phyloP scores from a whole-genome alignment of 495 filamentous ascomycete genomes.

The Letharia columbiana region DNA sequence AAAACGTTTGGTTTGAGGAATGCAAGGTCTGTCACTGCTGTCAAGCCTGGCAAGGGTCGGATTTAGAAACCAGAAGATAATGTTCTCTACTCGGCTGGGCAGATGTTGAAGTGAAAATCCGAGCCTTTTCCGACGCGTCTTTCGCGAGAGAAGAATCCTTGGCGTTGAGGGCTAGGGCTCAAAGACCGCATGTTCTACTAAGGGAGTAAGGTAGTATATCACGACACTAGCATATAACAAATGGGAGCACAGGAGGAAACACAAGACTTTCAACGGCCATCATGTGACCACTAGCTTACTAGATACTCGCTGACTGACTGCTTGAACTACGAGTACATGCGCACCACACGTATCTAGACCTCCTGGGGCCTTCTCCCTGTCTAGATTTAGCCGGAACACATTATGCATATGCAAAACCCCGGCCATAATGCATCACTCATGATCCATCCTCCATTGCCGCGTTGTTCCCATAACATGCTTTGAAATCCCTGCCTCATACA shows the following conservation, averaged over 20 bases:
- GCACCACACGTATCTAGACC: background rate
- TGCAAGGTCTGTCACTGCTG: background rate
- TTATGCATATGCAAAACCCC: constrained; percentile 14
- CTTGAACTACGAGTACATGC: constrained; percentile 8
- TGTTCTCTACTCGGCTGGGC: background rate
- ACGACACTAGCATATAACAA: too few relatives aligned
- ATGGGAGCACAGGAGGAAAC: too few relatives aligned
- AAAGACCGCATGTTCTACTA: background rate
- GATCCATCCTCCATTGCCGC: background rate
- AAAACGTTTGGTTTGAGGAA: too few relatives aligned
- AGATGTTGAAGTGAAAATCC: background rate
- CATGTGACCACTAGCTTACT: background rate
- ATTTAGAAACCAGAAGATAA: background rate
- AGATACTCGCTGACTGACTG: background rate
- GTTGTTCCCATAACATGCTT: background rate
- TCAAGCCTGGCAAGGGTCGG: background rate
- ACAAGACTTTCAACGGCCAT: background rate
- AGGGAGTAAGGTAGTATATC: too few relatives aligned
- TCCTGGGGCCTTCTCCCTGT: background rate
- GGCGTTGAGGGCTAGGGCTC: background rate
- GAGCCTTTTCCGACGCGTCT: constrained; percentile 11
- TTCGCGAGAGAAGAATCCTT: background rate
- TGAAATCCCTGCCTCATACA: constrained; percentile 12
- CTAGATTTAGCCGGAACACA: constrained; percentile 5
- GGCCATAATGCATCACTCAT: constrained; percentile 15